Evolutionary conservation across 345 rosid genomes (phyloP).

Genomic region (Cardiospermum halicacabum): DNA sequence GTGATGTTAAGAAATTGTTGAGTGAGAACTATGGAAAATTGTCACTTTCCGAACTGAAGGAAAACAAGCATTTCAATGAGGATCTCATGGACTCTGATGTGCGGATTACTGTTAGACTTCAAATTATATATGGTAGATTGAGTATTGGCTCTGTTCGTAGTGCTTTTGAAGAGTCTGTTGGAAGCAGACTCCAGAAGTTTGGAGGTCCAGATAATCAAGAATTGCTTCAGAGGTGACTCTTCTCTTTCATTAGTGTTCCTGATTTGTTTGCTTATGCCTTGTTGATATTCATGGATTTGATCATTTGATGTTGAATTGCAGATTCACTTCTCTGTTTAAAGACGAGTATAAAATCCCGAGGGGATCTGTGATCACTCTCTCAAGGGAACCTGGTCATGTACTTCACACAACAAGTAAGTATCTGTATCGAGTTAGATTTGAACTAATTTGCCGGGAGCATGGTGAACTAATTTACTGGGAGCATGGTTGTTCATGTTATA

Average conservation of each 20-base stretch:
- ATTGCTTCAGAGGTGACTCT: conserved; percentile 67
- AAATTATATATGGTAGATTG: conserved; percentile 66
- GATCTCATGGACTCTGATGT: conserved; percentile 69
- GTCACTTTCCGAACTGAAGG: conserved; percentile 53
- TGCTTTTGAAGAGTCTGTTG: conserved; percentile 84
- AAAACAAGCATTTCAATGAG: conserved; percentile 40
- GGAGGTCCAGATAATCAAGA: conserved; percentile 55
- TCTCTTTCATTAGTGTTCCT: not conserved
- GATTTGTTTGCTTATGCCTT: conserved; percentile 1
- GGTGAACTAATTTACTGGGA: not conserved
- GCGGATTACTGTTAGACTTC: conserved; percentile 66
- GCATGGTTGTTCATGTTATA: not conserved
- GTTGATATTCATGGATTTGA: not conserved
- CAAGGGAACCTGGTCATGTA: conserved; percentile 58
- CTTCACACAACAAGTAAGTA: conserved; percentile 62
- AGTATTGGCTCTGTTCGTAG: conserved; percentile 66
- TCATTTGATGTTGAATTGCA: conserved; percentile 17
- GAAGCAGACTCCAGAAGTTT: conserved; percentile 71
- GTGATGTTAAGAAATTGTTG: conserved; percentile 49
- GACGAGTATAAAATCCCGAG: conserved; percentile 88
- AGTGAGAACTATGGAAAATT: conserved; percentile 55
- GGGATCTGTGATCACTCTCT: conserved; percentile 65
- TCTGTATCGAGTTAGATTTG: conserved; percentile 5
- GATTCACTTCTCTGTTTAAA: conserved; percentile 82
- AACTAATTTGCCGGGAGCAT: not conserved